Evolutionary conservation across 2,329 filamentous ascomycete species (phyloP).

Genomic region (Aulographum hederae): DNA sequence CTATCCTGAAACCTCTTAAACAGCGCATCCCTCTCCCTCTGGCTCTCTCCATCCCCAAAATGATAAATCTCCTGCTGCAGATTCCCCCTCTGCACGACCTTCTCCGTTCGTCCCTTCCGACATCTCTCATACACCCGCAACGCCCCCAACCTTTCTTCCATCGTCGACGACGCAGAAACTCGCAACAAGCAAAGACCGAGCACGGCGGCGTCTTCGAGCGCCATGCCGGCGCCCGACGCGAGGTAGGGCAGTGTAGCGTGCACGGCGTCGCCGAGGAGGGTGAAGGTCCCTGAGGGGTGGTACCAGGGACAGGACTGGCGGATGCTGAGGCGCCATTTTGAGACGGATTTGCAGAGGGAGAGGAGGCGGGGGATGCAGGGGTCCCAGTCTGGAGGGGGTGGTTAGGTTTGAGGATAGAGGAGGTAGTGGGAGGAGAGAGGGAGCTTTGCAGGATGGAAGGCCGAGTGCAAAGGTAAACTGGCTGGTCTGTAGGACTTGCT

Average conservation of each 20-base stretch:
- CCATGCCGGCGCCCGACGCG: conserved; percentile 39
- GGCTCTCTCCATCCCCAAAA: too few species aligned
- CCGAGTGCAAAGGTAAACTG: too few species aligned
- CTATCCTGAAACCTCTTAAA: too few species aligned
- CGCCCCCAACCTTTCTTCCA: conserved; percentile 18
- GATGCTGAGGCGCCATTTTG: conserved; percentile 43
- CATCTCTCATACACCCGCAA: conserved; percentile 36
- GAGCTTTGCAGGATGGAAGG: too few species aligned
- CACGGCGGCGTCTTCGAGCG: conserved; percentile 40
- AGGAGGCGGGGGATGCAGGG: conserved; percentile 35
- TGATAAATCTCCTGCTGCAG: too few species aligned
- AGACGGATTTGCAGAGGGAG: conserved; percentile 35
- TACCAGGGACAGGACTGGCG: conserved; percentile 30
- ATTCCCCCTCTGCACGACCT: conserved; percentile 41
- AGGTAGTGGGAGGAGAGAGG: too few species aligned
- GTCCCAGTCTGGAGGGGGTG: conserved; percentile 39
- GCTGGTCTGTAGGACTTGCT: too few species aligned
- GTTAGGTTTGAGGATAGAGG: too few species aligned
- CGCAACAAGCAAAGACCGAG: conserved; percentile 35
- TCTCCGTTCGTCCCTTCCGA: conserved; percentile 38
- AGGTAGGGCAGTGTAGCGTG: conserved; percentile 48
- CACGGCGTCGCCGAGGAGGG: conserved; percentile 43
- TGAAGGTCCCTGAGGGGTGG: conserved; percentile 35
- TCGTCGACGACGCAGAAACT: conserved; percentile 22
- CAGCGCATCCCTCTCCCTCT: too few species aligned